Evolutionary conservation across 192 early-diverging fungal genomes (phyloP).

Genomic region (Rhizoclosmatium globosum): DNA sequence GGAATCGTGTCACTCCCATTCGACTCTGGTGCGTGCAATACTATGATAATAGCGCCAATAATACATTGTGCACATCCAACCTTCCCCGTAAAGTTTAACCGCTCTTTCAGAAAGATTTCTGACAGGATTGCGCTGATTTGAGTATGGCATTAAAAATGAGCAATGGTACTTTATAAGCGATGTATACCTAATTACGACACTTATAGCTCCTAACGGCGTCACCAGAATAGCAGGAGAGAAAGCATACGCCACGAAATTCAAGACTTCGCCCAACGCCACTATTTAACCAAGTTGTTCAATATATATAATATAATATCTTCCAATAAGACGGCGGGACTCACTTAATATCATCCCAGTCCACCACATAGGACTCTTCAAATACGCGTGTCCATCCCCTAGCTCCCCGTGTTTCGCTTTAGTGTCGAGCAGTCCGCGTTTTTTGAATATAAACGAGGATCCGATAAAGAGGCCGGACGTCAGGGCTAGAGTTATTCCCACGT

Average conservation of each 20-base stretch:
- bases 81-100: constrained; percentile 61
- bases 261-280: constrained; percentile 89
- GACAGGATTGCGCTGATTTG: constrained; percentile 63
- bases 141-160: not conserved
- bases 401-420: constrained; percentile 27
- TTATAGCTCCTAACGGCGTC: constrained; percentile 88
- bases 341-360: constrained; percentile 86
- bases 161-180: not conserved
- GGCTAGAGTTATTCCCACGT: constrained; percentile 83
- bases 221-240: constrained; percentile 94
- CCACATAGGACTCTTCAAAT: constrained; percentile 88
- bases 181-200: constrained; percentile 82
- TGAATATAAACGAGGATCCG: constrained; percentile 87
- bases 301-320: not conserved
- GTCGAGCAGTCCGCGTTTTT: constrained; percentile 90
- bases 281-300: constrained; percentile 7
- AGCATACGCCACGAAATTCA: constrained; percentile 93
- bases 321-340: constrained; percentile 38
- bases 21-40: constrained; percentile 55
- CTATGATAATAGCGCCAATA: constrained; percentile 64
- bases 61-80: constrained; percentile 71
- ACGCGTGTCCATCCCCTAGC: constrained; percentile 65
- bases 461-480: constrained; percentile 85
- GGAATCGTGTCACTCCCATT: constrained; percentile 46
- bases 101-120: constrained; percentile 64